Evolutionary conservation across 2,329 filamentous ascomycete species (phyloP).

Genomic region (Diatrype stigma): DNA sequence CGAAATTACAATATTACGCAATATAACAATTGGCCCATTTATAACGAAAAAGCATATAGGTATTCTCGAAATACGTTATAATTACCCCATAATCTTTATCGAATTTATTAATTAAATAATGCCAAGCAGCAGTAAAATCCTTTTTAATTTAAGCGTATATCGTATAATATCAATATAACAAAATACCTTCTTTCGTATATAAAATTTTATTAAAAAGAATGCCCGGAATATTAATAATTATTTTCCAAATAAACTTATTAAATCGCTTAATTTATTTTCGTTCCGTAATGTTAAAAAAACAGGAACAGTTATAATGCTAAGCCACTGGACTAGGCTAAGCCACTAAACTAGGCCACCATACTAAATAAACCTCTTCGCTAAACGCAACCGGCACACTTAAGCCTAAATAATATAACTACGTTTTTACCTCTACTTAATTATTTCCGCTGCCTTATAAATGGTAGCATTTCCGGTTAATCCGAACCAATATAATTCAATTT

Average conservation of each 20-base stretch:
- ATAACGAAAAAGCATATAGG: not conserved
- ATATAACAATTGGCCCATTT: not conserved
- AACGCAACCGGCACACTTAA: no score
- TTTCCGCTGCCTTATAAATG: no score
- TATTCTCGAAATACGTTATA: not conserved
- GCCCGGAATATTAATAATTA: not conserved
- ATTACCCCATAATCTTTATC: not conserved
- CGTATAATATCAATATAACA: not conserved
- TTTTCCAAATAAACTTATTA: not conserved
- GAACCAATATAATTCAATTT: no score
- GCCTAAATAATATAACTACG: no score
- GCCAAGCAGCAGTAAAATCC: not conserved
- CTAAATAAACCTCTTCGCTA: no score
- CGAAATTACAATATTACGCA: no score
- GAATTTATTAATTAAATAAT: not conserved
- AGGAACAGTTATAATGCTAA: no score
- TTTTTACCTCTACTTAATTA: no score
- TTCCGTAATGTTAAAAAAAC: no score
- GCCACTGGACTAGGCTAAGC: no score
- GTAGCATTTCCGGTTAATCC: no score
- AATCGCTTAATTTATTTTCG: not conserved
- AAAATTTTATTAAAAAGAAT: not conserved
- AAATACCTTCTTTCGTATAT: not conserved
- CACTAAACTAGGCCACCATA: no score
- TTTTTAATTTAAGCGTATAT: not conserved